These are phyloP conservation scores for Pseudoperonospora humuli DNA, from an alignment of 352 stramenopile genomes.

Conservation along the genomic window DNA sequence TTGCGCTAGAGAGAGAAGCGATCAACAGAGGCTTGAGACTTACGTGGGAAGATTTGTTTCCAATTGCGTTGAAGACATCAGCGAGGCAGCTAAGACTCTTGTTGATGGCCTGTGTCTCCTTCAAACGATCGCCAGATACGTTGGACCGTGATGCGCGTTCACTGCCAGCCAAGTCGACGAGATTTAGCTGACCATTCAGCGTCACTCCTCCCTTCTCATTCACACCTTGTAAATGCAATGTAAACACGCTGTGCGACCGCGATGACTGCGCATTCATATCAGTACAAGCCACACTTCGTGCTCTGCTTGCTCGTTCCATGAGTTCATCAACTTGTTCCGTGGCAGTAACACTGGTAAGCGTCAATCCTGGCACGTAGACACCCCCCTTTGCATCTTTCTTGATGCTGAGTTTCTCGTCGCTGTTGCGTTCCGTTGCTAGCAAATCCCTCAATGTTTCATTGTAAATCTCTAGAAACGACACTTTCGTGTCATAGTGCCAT, in stretches of 20 bases:
- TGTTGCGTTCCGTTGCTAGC: constrained; percentile 67
- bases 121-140: constrained; percentile 87
- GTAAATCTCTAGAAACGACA: constrained; percentile 99
- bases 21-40: constrained; percentile 11
- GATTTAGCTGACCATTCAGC: constrained; percentile 62
- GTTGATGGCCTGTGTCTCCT: constrained; percentile 98
- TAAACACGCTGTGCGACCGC: constrained; percentile 77
- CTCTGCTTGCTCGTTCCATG: constrained; percentile 68
- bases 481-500: constrained; percentile 94
- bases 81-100: constrained; percentile 97
- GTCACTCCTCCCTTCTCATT: constrained; percentile 75
- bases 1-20: background rate
- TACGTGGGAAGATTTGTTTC: constrained; percentile 92
- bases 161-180: constrained; percentile 77
- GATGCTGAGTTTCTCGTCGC: constrained; percentile 49
- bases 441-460: constrained; percentile 98
- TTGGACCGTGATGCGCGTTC: constrained; percentile 80
- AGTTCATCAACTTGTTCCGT: constrained; percentile 61
- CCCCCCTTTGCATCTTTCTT: constrained; percentile 67
- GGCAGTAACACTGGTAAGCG: constrained; percentile 38
- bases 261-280: constrained; percentile 91
- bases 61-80: constrained; percentile 97
- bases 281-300: constrained; percentile 78
- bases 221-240: constrained; percentile 61
- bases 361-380: constrained; percentile 59